These are phyloP conservation scores for Anisogramma anomala DNA, from an alignment of 2,329 filamentous ascomycete genomes.

Conservation along the genomic window DNA sequence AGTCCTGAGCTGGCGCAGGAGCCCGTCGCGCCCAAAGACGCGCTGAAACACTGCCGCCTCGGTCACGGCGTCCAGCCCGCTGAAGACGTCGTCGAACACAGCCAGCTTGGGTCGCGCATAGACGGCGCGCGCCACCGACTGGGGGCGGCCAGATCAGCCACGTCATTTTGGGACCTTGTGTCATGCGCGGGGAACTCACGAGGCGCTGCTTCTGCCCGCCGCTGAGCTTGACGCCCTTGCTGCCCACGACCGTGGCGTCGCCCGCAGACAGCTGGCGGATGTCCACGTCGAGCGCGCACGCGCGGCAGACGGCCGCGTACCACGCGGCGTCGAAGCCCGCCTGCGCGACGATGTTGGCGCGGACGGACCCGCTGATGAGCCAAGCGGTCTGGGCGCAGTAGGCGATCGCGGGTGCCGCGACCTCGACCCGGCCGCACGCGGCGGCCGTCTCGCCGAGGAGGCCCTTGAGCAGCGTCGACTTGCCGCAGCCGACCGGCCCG, in stretches of 20 bases:
- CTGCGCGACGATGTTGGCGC: conserved; percentile 24
- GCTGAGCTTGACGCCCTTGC: conserved; percentile 33
- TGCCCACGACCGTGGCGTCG: conserved; percentile 31
- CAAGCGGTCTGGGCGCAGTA: conserved; percentile 25
- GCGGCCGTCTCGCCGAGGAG: conserved; percentile 22
- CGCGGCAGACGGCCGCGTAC: conserved; percentile 23
- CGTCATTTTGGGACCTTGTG: too few relatives aligned
- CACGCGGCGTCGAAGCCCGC: conserved; percentile 20
- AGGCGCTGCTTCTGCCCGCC: conserved; percentile 36
- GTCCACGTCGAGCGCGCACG: conserved; percentile 27
- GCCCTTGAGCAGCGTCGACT: conserved; percentile 23
- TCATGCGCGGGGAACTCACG: too few relatives aligned
- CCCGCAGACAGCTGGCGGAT: conserved; percentile 23
- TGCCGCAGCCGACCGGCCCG: conserved; percentile 27
- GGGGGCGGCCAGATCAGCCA: too few relatives aligned
- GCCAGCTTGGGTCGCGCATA: conserved; percentile 24
- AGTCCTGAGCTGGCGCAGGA: conserved; percentile 21
- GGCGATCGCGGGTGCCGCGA: conserved; percentile 15
- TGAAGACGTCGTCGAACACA: conserved; percentile 29
- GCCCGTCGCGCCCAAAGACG: conserved; percentile 20
- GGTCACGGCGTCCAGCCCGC: conserved; percentile 27
- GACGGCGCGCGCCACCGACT: conserved; percentile 28
- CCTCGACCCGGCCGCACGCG: conserved; percentile 15
- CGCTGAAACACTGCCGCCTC: conserved; percentile 22
- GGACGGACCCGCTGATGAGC: conserved; percentile 24